phyloP scores from a whole-genome alignment of 192 early-diverging fungal genomes.

The Geranomyces michiganensis region DNA sequence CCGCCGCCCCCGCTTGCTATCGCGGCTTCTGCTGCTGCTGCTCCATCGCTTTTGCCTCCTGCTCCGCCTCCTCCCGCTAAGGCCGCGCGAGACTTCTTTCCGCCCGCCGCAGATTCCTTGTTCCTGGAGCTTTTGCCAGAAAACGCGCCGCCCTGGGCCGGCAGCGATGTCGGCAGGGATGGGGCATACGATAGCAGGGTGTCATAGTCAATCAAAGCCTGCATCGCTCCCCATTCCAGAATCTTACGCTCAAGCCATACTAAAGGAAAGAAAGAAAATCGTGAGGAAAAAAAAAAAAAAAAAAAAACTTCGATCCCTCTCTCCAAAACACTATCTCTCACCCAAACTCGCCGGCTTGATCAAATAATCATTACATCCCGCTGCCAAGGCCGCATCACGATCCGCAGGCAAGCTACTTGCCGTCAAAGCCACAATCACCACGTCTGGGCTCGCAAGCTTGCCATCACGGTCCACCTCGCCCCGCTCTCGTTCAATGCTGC shows the following conservation, averaged over 20 bases:
- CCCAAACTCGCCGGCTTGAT: slow-evolving; percentile 82
- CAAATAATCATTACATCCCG: slow-evolving; percentile 89
- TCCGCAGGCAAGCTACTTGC: slow-evolving; percentile 74
- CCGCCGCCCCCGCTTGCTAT: not conserved
- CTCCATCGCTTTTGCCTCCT: not conserved
- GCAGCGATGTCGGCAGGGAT: not conserved
- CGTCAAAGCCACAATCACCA: slow-evolving; percentile 87
- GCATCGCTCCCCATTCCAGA: slow-evolving; percentile 92
- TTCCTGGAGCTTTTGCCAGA: not conserved
- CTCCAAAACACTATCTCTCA: slow-evolving; percentile 1
- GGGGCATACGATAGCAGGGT: slow-evolving; percentile 33
- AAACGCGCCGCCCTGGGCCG: not conserved
- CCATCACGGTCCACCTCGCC: not conserved
- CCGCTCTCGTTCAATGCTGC: slow-evolving; percentile 50
- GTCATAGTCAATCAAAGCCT: slow-evolving; percentile 86
- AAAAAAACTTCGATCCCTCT: not conserved
- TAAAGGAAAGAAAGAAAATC: not conserved
- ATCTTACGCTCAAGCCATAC: slow-evolving; percentile 85
- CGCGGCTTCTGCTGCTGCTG: not conserved
- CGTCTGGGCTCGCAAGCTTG: slow-evolving; percentile 31
- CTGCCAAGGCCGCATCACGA: slow-evolving; percentile 72
- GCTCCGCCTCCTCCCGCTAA: no score
- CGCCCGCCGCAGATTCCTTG: not conserved
- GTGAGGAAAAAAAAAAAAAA: not conserved
- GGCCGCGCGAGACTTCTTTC: no score